A percentile compares a stretch with the other conserved stretches of the same genome.
Evolutionary conservation across 495 filamentous ascomycete genomes (phyloP).

Genomic region (Penicillium ucsense): DNA sequence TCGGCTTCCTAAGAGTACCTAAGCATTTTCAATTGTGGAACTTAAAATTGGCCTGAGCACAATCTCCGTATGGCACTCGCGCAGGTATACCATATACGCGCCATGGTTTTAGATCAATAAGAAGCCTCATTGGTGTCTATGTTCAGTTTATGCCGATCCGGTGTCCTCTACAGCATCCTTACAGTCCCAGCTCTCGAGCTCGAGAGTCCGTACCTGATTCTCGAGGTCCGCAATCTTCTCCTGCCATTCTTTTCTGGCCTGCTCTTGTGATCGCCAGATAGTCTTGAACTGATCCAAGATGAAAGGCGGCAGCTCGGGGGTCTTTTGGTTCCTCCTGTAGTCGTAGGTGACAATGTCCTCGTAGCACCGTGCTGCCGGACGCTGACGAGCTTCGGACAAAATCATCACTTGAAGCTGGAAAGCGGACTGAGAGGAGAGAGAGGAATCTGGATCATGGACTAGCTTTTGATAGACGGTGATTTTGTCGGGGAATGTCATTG

Average conservation of each 20-base stretch:
- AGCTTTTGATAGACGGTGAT: conserved; percentile 87
- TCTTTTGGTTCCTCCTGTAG: conserved; percentile 49
- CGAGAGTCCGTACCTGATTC: conserved; percentile 47
- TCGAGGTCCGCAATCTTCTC: conserved; percentile 46
- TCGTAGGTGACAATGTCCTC: conserved; percentile 86
- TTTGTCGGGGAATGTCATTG: conserved; percentile 79
- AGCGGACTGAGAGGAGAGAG: conserved; percentile 30
- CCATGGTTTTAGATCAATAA: neutral
- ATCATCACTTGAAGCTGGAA: conserved; percentile 54
- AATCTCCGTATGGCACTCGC: too few relatives aligned
- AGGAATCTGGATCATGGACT: conserved; percentile 34
- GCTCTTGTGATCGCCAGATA: conserved; percentile 59
- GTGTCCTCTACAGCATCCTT: conserved; percentile 61
- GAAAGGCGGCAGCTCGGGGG: conserved; percentile 50
- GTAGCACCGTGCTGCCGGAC: conserved; percentile 65
- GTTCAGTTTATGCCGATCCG: conserved; percentile 37
- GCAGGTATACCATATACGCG: neutral
- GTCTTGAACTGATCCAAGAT: conserved; percentile 54
- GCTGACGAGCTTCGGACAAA: conserved; percentile 68
- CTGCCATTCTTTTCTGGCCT: conserved; percentile 38
- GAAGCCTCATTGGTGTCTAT: neutral
- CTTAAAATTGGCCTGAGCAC: too few relatives aligned
- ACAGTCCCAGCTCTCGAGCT: conserved; percentile 67
- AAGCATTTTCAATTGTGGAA: too few relatives aligned
- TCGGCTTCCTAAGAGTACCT: too few relatives aligned